Percentiles rank a stretch among this genome's conserved stretches.
Conservation (phyloP, 192 early-diverging fungal genomes). For the Backusella parvicylindrica region DNA sequence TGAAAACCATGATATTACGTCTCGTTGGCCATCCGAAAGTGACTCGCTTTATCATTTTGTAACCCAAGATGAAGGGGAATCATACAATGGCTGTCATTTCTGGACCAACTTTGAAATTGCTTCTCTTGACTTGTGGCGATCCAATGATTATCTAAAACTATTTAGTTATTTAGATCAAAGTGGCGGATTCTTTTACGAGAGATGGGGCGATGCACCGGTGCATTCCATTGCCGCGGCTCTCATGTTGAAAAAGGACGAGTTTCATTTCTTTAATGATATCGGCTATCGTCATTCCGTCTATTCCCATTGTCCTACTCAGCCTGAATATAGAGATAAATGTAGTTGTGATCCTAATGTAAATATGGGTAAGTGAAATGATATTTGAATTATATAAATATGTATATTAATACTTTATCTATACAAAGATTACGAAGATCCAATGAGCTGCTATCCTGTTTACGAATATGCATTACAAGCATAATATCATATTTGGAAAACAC, state of each 20-base stretch:
- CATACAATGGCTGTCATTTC: slow-evolving; percentile 81
- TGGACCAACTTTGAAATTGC: slow-evolving; percentile 84
- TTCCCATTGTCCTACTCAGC: slow-evolving; percentile 54
- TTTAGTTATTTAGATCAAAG: slow-evolving; percentile 62
- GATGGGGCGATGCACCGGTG: slow-evolving; percentile 78
- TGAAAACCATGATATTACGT: slow-evolving; percentile 39
- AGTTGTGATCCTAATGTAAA: slow-evolving; percentile 44
- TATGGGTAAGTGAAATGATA: slow-evolving; percentile 37
- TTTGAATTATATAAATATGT: neutral
- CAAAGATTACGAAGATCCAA: neutral
- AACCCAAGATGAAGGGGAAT: slow-evolving; percentile 46
- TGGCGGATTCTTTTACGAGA: slow-evolving; percentile 79
- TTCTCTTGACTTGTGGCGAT: slow-evolving; percentile 58
- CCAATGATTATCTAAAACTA: slow-evolving; percentile 58
- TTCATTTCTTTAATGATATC: slow-evolving; percentile 76
- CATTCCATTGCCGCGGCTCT: slow-evolving; percentile 66
- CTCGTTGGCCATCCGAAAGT: slow-evolving; percentile 33
- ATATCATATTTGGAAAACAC: neutral
- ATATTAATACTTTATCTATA: neutral
- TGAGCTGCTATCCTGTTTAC: neutral
- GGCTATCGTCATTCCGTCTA: slow-evolving; percentile 67
- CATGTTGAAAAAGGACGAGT: slow-evolving; percentile 52
- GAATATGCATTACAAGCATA: neutral
- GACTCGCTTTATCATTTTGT: slow-evolving; percentile 48
- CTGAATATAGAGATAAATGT: slow-evolving; percentile 42